Evolutionary conservation across 139 green algal genomes (phyloP), one percentile per base, ranked within the genome.

Genomic region (Chlamydomonas sp.): DNA sequence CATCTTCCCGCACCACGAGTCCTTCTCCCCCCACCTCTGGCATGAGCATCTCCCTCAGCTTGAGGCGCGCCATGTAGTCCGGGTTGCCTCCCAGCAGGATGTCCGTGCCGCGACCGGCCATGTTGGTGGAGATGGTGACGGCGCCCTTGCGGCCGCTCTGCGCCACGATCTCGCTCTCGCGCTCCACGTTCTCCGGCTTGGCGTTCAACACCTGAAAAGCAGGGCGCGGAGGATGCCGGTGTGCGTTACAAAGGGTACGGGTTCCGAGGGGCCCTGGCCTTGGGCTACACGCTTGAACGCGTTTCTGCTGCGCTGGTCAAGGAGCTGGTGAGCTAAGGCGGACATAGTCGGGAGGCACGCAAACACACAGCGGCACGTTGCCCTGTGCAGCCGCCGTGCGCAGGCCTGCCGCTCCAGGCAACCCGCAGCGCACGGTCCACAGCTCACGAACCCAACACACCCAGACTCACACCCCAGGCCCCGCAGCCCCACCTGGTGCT

Each of bases 111-210:
- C 98, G 92, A 3, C 98, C 98, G 12, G 98, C 98, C 98, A 99
- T 99, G 96, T 99, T 99, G 85, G 98, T 99, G 72, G 97, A 96
- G 63, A 99, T 98, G 60, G 97, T 99, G 4, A 99, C 98, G 1
- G 95, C 94, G 62, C 95, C 93, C 77, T 85, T 69, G 31, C 97
- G 95, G 2, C 97, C 97, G 59, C 84, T 91, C 91, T 99, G 96
- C 14, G 97, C 98, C 61, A 99, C 96, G 84, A 99, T 99, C 94
- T 99, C 97, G 75, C 88, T 94, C 94, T 99, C 98, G 5, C 96
- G 89, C 95, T 99, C 97, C 78, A 99, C 98, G 80, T 99, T 99
- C 93, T 99, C 97, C 1, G 98, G 98, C 93, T 99, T 99, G 78
- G 98, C 98, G 90, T 99, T 99, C 84, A 99, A 93, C 71, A 99